A percentile compares a stretch with the other conserved stretches of the same genome.
phyloP scores from a whole-genome alignment of 2,329 filamentous ascomycete genomes.

The Apiospora kogelbergensis region DNA sequence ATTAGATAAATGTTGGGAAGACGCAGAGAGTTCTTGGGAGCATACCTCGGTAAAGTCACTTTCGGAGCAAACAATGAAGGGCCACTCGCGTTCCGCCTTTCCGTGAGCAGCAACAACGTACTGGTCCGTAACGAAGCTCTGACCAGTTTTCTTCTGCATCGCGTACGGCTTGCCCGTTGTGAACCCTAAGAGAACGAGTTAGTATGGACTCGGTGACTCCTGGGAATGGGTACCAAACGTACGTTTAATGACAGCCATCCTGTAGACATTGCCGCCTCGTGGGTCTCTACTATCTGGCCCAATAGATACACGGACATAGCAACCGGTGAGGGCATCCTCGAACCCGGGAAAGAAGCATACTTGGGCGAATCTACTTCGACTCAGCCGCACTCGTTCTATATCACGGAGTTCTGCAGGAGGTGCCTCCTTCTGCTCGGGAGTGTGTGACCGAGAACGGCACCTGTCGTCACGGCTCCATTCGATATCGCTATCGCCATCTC shows the following conservation, averaged over 20 bases:
- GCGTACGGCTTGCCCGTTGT: slow-evolving; percentile 79
- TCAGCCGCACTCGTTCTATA: slow-evolving; percentile 79
- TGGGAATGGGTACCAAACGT: slow-evolving; percentile 23
- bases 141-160: slow-evolving; percentile 71
- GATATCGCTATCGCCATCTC: slow-evolving; percentile 74
- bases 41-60: slow-evolving; percentile 77
- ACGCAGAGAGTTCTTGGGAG: not conserved
- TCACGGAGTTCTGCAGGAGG: slow-evolving; percentile 75
- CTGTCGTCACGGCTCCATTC: slow-evolving; percentile 64
- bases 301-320: slow-evolving; percentile 82
- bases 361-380: slow-evolving; percentile 81
- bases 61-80: slow-evolving; percentile 89
- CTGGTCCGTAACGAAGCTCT: slow-evolving; percentile 79
- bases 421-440: slow-evolving; percentile 62
- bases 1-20: not conserved
- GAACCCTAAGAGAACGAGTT: slow-evolving; percentile 57
- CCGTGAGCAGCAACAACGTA: slow-evolving; percentile 83
- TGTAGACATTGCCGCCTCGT: slow-evolving; percentile 74
- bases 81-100: slow-evolving; percentile 79
- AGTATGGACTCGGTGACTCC: not conserved
- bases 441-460: slow-evolving; percentile 47
- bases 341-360: slow-evolving; percentile 94
- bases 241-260: slow-evolving; percentile 88
- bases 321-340: slow-evolving; percentile 76
- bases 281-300: slow-evolving; percentile 61